Evolutionary conservation across 257 asterid species (phyloP), one percentile per base, ranked within the genome.

Genomic region (Ehretia macrophylla): DNA sequence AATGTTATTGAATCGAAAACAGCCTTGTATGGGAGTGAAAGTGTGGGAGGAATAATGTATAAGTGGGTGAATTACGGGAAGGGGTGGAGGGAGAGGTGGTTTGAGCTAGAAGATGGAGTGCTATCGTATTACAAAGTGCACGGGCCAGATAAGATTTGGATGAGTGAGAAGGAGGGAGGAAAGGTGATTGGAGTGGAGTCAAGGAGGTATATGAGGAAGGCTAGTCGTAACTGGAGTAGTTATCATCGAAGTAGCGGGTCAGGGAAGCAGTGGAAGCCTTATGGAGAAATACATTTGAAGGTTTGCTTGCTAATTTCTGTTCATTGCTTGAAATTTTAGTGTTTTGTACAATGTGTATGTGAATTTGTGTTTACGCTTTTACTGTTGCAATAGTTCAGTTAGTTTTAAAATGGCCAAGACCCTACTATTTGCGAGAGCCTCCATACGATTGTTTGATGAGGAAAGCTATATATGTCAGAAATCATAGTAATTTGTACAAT

Each of bases 1-100:
- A 72, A 40, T 46, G 79, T 22, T 46, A 40, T 40, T 17, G 97
- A 83, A 60, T 52, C 64, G 35, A 27, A 27, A 27, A 27, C 6
- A 6, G 63, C 48, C 42, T 64, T 21, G 20, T 35, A 58, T 54
- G 77, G 75, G 17, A 65, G 62, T 49, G 64, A 44, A 72, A 75
- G 90, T 56, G 86, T 88, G 35, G 85, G 72, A 22, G 98, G 98
- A 64, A 82, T 86, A 65, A 59, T 88, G 62, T 88, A 83, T 62
- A 92, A 92, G 65, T 92, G 99, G 97, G 99, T 92, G 74, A 92
- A 92, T 77, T 92, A 86, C 70, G 99, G 99, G 53, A 92, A 92
- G 68, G 96, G 99, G 1, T 92, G 99, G 99, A 84, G 89, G 50
- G 95, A 84, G 56, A 78, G 99, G 72, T 92, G 97, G 99, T 92